Base-by-base conservation (phyloP, 2,329 filamentous ascomycete genomes). In the Phyllosticta citribraziliensis region DNA sequence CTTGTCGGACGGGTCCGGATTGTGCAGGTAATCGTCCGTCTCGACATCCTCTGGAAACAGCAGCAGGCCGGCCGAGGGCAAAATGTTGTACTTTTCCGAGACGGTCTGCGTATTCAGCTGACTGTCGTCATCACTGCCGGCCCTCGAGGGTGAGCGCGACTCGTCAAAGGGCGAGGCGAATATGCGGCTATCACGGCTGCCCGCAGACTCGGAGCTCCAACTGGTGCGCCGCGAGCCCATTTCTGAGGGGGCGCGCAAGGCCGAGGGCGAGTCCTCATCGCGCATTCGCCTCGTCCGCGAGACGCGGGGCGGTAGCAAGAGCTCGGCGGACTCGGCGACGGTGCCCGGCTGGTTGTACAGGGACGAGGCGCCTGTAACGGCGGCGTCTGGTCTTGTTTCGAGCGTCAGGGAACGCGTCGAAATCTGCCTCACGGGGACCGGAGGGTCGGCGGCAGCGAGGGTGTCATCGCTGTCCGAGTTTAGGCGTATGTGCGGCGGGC, bases 21-120 rank as follows among this genome's bases (percentile, higher is more conserved):
- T 88, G 69, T 89, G 87, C 64, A 89, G 68, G 65, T 83, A 86
- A 68, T 89, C 87, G 69, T 89, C 87, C 67, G 88, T 88, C 70
- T 89, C 87, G 22, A 88, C 83, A 68, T 89, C 86, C 70, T 88
- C 85, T 0, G 86, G 87, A 66, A 86, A 89, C 20, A 89, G 74
- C 51, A 89, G 70, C 58, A 89, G 73, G 5, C 85, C 85, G 14
- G 85, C 82, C 2, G 84, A 86, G 0, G 87, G 86, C 70, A 83
- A 78, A 58, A 89, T 88, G 68, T 88, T 88, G 72, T 86, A 89
- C 72, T 89, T 89, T 68, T 88, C 84, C 17, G 84, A 84, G 2
- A 89, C 86, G 1, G 86, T 88, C 74, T 89, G 86, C 0, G 86
- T 89, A 67, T 88, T 89, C 58, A 88, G 57, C 11, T 53, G 74